Base-by-base conservation (phyloP, 129 eudicot species). In the Tagetes patula region DNA sequence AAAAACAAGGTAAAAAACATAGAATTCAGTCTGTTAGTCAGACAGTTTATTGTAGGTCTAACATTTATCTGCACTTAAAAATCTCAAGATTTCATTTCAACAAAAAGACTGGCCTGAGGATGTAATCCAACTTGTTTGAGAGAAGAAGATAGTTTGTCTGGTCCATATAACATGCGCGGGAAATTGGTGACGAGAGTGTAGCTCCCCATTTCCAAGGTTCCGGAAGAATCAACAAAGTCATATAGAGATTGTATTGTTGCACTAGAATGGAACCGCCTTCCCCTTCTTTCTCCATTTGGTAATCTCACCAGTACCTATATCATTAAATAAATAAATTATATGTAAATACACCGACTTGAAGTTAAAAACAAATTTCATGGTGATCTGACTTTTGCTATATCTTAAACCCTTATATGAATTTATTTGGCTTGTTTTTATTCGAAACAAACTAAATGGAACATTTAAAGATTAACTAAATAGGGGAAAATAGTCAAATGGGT, bases 101-200 rank as follows among this genome's bases (percentile, higher is more conserved):
- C 97, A 67, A 95, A 95, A 71, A 95, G 96, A 81, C 99, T 95
- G 73, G 96, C 99, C 58, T 95, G 99, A 76, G 99, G 97, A 79
- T 95, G 99, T 50, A 91, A 68, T 61, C 97, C 96, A 37, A 84
- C 96, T 77, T 95, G 90, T 75, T 88, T 78, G 30, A 95, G 81
- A 12, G 97, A 77, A 50, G 72, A 42, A 45, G 86, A 65, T 49
- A 80, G 82, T 83, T 90, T 95, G 37, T 95, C 96, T 34, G 77
- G 76, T 39, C 99, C 97, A 59, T 86, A 95, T 1, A 85, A 82
- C 37, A 85, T 85, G 9, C 99, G 91, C 20, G 99, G 99, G 60
- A 95, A 95, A 79, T 95, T 95, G 80, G 97, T 88, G 71, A 95
- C 85, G 3, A 95, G 96, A 46, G 83, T 84, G 88, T 83, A 95